Base-by-base conservation (phyloP, 176 grass and related monocot species). In the Rhynchospora pubera region DNA sequence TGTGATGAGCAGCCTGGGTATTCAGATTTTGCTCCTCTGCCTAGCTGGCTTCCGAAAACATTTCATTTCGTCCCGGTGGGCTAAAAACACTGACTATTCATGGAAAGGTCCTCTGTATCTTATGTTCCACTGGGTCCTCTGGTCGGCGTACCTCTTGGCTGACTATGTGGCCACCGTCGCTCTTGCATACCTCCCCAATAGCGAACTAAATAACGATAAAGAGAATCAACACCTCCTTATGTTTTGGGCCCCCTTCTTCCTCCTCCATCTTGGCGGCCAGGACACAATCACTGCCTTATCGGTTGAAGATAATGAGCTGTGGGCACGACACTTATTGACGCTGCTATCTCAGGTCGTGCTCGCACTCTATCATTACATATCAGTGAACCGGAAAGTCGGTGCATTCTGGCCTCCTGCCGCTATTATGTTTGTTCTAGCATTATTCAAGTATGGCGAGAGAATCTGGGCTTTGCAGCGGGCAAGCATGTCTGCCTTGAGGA, bases 221-320 rank as follows among this genome's bases (percentile, higher is more conserved):
- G 32, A 43, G 3, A 14, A 13, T 0, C 51, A 42, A 15, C 46
- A 14, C 21, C 65, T 76, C 11, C 86, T 93, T 78, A 81, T 86
- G 46, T 91, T 93, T 67, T 93, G 89, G 91, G 82, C 90, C 6
- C 92, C 92, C 0, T 94, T 94, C 85, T 81, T 94, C 65, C 85
- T 91, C 22, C 85, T 94, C 9, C 92, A 94, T 65, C 85, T 94
- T 1, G 89, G 92, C 11, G 92, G 92, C 0, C 92, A 79, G 0
- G 92, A 94, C 65, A 89, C 92, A 15, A 94, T 91, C 82, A 94
- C 89, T 0, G 85, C 85, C 28, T 94, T 91, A 74, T 85, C 89
- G 1, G 21, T 94, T 0, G 62, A 66, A 66, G 62, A 66, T 66
- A 66, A 66, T 24, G 62, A 66, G 62, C 62, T 66, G 9, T 66